Percentiles rank a stretch among this genome's conserved stretches.
Evolutionary conservation across 2,329 filamentous ascomycete genomes (phyloP).

Genomic region (Emergomyces pasteurianus): DNA sequence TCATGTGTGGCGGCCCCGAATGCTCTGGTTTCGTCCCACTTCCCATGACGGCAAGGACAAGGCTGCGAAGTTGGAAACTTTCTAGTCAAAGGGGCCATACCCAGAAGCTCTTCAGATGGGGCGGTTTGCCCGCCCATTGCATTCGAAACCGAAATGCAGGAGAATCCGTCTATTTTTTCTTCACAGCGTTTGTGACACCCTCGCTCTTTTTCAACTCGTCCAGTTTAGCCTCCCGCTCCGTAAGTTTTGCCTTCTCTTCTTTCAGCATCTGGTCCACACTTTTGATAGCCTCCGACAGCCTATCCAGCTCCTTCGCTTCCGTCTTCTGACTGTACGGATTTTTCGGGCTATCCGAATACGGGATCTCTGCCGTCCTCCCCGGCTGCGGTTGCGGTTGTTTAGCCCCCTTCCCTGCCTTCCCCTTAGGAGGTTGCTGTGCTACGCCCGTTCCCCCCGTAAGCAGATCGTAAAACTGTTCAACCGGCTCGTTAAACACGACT

Average conservation of each 20-base stretch:
- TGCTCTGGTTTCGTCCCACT: neutral
- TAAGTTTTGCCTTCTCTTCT: conserved; percentile 51
- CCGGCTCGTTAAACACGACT: conserved; percentile 94
- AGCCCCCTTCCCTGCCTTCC: conserved; percentile 46
- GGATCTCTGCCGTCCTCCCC: conserved; percentile 63
- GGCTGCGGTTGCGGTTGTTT: conserved; percentile 27
- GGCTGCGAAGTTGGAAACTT: neutral
- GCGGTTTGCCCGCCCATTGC: neutral
- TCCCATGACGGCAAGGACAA: neutral
- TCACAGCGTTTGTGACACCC: conserved; percentile 25
- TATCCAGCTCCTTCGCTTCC: conserved; percentile 54
- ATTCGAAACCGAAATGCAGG: neutral
- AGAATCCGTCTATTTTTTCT: conserved; percentile 25
- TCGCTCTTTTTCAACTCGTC: conserved; percentile 39
- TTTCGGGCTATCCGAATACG: conserved; percentile 51
- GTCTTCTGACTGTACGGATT: conserved; percentile 64
- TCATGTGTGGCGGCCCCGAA: neutral
- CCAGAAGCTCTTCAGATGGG: neutral
- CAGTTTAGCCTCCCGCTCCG: conserved; percentile 49
- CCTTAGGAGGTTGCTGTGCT: conserved; percentile 35
- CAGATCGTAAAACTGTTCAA: conserved; percentile 79
- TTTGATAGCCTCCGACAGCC: conserved; percentile 50
- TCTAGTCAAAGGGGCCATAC: neutral
- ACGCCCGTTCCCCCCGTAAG: conserved; percentile 56
- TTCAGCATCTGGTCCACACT: conserved; percentile 50